Evolutionary conservation across 352 stramenopile species (phyloP), one percentile per base, ranked within the genome.

Genomic region (Salisapilia sapeloensis): DNA sequence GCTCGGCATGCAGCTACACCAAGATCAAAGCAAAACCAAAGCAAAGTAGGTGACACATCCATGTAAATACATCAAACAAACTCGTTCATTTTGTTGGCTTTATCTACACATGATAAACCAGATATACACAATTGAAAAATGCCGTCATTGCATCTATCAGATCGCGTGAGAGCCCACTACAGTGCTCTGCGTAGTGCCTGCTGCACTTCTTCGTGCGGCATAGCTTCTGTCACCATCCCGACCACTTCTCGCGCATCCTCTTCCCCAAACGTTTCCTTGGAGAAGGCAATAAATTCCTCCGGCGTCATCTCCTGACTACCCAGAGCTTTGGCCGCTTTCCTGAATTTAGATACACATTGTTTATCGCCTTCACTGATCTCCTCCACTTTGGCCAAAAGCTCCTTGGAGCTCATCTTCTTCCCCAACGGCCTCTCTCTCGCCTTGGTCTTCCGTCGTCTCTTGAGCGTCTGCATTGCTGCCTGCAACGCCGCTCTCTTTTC

Each of bases 281-380:
- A 32, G 22, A 79, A 77, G 23, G 49, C 33, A 8, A 76, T 61
- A 36, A 84, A 84, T 17, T 58, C 60, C 33, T 59, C 43, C 4
- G 55, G 58, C 16, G 50, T 65, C 65, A 84, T 82, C 19, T 81
- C 61, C 36, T 76, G 51, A 25, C 62, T 81, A 16, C 69, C 69
- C 15, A 84, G 58, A 4, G 60, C 60, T 28, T 79, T 78, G 4
- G 69, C 69, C 10, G 60, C 60, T 22, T 67, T 57, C 39, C 80
- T 81, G 38, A 85, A 85, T 19, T 70, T 48, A 3, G 38, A 33
- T 9, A 85, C 53, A 16, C 47, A 52, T 22, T 64, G 42, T 4
- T 44, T n/a, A 29, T 81, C 46, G n/a, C 58, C 60, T 1, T 45
- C 46, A 10, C 65, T 59, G 8, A 77, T 53, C 32, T 51, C 42